These are phyloP conservation scores for Phytophthora lateralis DNA, from an alignment of 352 stramenopile species.

Conservation along the genomic window DNA sequence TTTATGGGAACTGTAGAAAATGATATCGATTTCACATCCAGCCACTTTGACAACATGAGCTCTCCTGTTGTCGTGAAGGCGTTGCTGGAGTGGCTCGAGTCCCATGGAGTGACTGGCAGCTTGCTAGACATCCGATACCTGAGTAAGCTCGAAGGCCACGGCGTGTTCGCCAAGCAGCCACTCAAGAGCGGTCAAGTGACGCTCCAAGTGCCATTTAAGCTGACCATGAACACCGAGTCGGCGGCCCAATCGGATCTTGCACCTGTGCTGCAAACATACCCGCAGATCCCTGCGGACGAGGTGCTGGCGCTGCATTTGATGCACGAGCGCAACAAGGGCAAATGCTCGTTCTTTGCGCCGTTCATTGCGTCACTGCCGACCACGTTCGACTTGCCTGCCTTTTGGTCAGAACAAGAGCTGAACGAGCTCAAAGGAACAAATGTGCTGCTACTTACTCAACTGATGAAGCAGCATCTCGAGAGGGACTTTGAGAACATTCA, in stretches of 20 bases:
- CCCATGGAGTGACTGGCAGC: constrained; percentile 31
- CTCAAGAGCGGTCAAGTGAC: constrained; percentile 46
- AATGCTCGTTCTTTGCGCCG: constrained; percentile 51
- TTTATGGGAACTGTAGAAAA: constrained; percentile 11
- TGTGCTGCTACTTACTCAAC: constrained; percentile 55
- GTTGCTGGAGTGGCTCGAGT: constrained; percentile 47
- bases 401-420: constrained; percentile 55
- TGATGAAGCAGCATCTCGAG: constrained; percentile 70
- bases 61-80: constrained; percentile 30
- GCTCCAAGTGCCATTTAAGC: constrained; percentile 52
- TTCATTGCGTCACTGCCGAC: constrained; percentile 61
- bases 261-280: constrained; percentile 42
- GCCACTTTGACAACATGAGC: constrained; percentile 33
- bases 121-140: constrained; percentile 53
- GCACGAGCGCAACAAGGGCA: constrained; percentile 56
- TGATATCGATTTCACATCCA: constrained; percentile 14
- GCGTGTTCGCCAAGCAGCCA: constrained; percentile 50
- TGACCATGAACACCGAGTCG: constrained; percentile 60
- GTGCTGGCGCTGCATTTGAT: constrained; percentile 65
- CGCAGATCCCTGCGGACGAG: constrained; percentile 52
- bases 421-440: constrained; percentile 57
- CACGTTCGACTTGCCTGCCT: constrained; percentile 64
- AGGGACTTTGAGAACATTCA: constrained; percentile 70
- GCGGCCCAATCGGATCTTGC: constrained; percentile 48
- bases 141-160: constrained; percentile 47